phyloP scores from a whole-genome alignment of 108 stramenopile species.

The Fragilaria radians region DNA sequence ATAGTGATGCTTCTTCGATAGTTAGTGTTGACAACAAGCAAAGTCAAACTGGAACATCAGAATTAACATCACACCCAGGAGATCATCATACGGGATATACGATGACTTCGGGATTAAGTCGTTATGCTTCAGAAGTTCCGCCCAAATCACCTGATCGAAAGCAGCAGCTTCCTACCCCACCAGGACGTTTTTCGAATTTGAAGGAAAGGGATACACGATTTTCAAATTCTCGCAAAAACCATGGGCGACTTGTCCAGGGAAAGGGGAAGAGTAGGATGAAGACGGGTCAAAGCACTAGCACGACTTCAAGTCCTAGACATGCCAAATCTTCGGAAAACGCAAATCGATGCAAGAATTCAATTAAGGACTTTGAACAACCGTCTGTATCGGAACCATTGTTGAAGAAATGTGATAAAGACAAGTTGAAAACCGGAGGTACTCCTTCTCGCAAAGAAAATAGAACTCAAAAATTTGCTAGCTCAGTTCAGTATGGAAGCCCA shows the following conservation, averaged over 20 bases:
- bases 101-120: too few species aligned
- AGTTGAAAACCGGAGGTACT: too few species aligned
- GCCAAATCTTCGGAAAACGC: background rate
- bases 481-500: background rate
- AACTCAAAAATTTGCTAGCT: constrained; percentile 2
- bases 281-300: background rate
- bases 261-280: background rate
- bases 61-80: too few species aligned
- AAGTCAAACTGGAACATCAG: too few species aligned
- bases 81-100: too few species aligned
- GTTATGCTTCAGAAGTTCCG: too few species aligned
- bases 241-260: background rate
- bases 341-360: background rate
- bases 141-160: background rate
- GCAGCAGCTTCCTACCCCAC: background rate
- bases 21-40: too few species aligned
- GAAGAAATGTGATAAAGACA: too few species aligned
- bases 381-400: background rate
- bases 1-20: too few species aligned
- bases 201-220: background rate
- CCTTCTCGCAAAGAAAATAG: background rate
- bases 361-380: background rate
- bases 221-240: background rate
- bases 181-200: background rate
- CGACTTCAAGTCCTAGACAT: background rate